A percentile compares a stretch with the other conserved stretches of the same genome.
phyloP scores from a whole-genome alignment of 2,329 filamentous ascomycete genomes.

The Fusarium heterosporum region DNA sequence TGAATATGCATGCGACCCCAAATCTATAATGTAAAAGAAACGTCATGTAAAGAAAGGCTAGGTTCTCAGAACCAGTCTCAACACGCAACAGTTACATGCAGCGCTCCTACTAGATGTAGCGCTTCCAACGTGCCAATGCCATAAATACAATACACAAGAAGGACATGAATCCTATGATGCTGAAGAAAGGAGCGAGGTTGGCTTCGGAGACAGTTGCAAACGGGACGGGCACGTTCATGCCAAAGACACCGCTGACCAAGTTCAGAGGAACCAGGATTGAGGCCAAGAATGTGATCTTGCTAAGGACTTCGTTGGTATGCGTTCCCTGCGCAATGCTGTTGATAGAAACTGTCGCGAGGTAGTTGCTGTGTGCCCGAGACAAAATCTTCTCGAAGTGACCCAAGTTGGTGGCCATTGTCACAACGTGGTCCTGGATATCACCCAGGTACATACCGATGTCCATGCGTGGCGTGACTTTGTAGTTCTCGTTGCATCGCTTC shows the following conservation, averaged over 20 bases:
- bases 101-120: conserved; percentile 59
- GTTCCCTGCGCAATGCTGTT: conserved; percentile 91
- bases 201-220: conserved; percentile 61
- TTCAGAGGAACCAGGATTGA: conserved; percentile 98
- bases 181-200: conserved; percentile 57
- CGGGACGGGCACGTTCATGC: conserved; percentile 87
- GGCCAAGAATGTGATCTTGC: conserved; percentile 94
- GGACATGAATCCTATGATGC: conserved; percentile 59
- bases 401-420: conserved; percentile 98
- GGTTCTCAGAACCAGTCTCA: background rate
- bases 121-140: conserved; percentile 58
- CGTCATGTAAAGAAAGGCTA: conserved; percentile 10
- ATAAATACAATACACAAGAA: conserved; percentile 62
- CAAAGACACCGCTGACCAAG: conserved; percentile 86
- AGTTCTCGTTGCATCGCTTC: conserved; percentile 98
- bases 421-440: conserved; percentile 98
- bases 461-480: conserved; percentile 92
- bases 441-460: conserved; percentile 97
- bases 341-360: conserved; percentile 92
- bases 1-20: conserved; percentile 8
- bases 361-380: conserved; percentile 92
- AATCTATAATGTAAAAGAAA: conserved; percentile 36
- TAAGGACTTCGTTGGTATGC: conserved; percentile 86
- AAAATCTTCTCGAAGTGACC: conserved; percentile 98
- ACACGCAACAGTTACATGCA: conserved; percentile 56